A percentile compares a stretch with the other conserved stretches of the same genome.
Conservation (phyloP, 331 rosid species). For the Rosa hybrid region DNA sequence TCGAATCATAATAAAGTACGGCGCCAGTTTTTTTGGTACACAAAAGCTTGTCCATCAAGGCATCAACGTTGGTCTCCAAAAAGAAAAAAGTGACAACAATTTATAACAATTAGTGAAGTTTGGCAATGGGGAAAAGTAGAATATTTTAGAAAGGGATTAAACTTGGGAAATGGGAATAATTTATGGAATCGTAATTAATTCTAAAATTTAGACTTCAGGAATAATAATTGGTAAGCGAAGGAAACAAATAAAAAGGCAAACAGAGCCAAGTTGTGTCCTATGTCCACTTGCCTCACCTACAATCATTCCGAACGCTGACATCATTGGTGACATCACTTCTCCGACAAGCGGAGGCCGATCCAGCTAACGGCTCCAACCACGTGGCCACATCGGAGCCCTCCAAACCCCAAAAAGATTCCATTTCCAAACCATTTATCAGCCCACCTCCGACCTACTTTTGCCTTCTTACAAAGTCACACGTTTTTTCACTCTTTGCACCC, state of each 20-base stretch:
- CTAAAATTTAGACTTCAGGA: neutral
- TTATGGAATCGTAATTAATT: neutral
- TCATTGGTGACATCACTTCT: conserved; percentile 59
- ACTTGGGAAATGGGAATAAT: neutral
- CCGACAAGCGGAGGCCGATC: conserved; percentile 46
- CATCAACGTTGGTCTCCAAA: conserved; percentile 6
- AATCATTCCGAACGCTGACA: conserved; percentile 49
- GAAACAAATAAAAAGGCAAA: conserved; percentile 23
- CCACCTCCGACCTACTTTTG: neutral
- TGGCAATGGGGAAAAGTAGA: conserved; percentile 2
- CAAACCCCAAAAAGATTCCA: neutral
- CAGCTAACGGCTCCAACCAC: conserved; percentile 33
- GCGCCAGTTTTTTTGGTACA: neutral
- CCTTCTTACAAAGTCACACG: neutral
- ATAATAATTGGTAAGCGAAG: neutral
- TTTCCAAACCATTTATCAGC: conserved; percentile 26
- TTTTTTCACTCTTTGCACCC: conserved; percentile 1
- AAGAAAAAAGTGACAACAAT: conserved; percentile 3
- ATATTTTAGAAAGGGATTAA: too few species aligned
- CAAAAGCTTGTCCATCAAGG: neutral
- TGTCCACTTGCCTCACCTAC: conserved; percentile 50
- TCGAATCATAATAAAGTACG: neutral
- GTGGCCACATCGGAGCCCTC: conserved; percentile 51
- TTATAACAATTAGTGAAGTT: conserved; percentile 16
- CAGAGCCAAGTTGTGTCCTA: conserved; percentile 26